Evolutionary conservation across 78 protist species (phyloP).

Genomic region (Guillardia theta): DNA sequence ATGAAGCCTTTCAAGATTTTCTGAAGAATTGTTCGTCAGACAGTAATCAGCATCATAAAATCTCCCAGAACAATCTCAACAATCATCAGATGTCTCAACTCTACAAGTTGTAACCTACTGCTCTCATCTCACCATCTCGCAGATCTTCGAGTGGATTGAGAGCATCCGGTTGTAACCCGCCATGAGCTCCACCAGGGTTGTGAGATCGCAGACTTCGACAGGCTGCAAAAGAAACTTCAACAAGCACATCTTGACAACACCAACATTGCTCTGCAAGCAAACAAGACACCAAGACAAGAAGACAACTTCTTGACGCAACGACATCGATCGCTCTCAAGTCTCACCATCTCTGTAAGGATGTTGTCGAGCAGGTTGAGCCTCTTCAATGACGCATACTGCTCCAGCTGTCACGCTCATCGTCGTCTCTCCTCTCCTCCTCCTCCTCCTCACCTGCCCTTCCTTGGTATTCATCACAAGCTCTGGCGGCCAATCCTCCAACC

Average conservation of each 20-base stretch:
- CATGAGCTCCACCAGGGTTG: neutral
- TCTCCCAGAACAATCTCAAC: neutral
- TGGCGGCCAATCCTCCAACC: conserved; percentile 9
- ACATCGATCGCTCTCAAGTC: neutral
- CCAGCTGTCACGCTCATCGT: too few relatives aligned
- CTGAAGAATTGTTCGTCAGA: neutral
- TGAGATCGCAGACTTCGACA: neutral
- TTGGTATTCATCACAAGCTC: neutral
- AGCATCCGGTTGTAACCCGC: conserved; percentile 29
- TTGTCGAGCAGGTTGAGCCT: conserved; percentile 16
- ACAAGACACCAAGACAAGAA: neutral
- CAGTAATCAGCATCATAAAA: neutral
- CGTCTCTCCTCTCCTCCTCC: too few relatives aligned
- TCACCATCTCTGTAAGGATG: neutral
- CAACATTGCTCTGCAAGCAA: neutral
- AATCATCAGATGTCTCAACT: neutral
- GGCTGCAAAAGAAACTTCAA: too few relatives aligned
- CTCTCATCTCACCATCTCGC: neutral
- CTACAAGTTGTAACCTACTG: neutral
- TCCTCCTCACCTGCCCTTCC: too few relatives aligned
- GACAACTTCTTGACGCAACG: neutral
- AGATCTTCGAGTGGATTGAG: neutral
- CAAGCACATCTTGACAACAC: neutral
- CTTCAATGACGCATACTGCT: neutral
- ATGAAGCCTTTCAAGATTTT: neutral